These are phyloP conservation scores for Curvularia spicifera DNA, from an alignment of 2,329 filamentous ascomycete species.

Conservation along the genomic window DNA sequence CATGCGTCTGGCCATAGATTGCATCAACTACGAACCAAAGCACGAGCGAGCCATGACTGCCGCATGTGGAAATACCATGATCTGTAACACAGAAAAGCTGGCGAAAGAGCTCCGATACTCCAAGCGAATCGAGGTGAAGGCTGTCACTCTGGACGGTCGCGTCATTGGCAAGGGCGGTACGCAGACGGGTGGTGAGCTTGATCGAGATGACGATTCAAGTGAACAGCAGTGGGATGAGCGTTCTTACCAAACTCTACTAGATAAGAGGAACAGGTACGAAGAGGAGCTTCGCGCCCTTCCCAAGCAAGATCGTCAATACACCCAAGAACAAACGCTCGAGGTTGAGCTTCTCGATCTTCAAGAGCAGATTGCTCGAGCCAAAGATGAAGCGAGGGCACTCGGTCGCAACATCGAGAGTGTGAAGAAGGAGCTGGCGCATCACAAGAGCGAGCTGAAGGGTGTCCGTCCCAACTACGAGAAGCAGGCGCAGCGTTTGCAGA, in stretches of 20 bases:
- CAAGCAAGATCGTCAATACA: slow-evolving; percentile 74
- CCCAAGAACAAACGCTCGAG: slow-evolving; percentile 80
- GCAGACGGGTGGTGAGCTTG: slow-evolving; percentile 93
- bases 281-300: slow-evolving; percentile 82
- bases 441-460: slow-evolving; percentile 74
- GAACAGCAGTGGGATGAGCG: slow-evolving; percentile 88
- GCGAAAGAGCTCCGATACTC: slow-evolving; percentile 91
- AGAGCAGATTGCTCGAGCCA: slow-evolving; percentile 72
- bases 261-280: slow-evolving; percentile 74
- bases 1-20: slow-evolving; percentile 88
- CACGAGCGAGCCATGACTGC: slow-evolving; percentile 93
- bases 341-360: slow-evolving; percentile 81
- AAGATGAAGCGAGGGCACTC: slow-evolving; percentile 77
- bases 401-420: slow-evolving; percentile 86
- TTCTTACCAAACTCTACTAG: slow-evolving; percentile 84
- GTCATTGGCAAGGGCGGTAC: slow-evolving; percentile 96
- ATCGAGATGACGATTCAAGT: slow-evolving; percentile 66
- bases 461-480: slow-evolving; percentile 79
- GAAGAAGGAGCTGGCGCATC: slow-evolving; percentile 77
- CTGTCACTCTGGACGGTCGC: slow-evolving; percentile 92
- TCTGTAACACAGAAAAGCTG: slow-evolving; percentile 85
- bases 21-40: slow-evolving; percentile 88
- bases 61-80: slow-evolving; percentile 91
- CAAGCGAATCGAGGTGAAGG: slow-evolving; percentile 85
- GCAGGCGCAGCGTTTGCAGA: slow-evolving; percentile 71